Evolutionary conservation across 805 yeast species (phyloP), one percentile per base, ranked within the genome.

Genomic region (Suhomyces sp.): DNA sequence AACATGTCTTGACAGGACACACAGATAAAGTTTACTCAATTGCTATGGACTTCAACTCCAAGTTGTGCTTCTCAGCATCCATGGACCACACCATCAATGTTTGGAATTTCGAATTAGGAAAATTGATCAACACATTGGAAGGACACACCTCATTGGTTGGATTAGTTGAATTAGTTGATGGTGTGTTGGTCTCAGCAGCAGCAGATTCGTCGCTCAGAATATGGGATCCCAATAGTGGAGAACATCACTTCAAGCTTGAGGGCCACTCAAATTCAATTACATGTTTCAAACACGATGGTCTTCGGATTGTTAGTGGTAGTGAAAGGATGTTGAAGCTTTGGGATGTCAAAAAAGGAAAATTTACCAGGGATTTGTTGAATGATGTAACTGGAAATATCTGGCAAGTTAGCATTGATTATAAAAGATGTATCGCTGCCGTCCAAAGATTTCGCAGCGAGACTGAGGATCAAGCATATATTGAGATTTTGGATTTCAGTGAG

Each of bases 101-200:
- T 15, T 93, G 98, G 98, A 90, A 88, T 58, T 66, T 90, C 34
- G 77, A 73, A 25, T 79, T 82, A 12, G 96, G 97, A 6, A 70
- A 75, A 40, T 73, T 83, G 29, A 60, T 85, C 31, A 69, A 79
- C 28, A 76, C 87, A 0, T 65, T 91, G 29, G 88, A 81, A 38
- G 97, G 96, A 1, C 98, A 93, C 58, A 80, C 86, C 1, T 85
- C 91, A 9, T 65, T 93, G 14, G 98, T 93, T 11, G 98, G 98
- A 0, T 66, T 93, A 28, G 68, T 91, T 18, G 87, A 86, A 28
- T 72, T 90, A 6, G 79, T 88, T 5, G 80, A 83, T 17, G 79
- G 82, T 22, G 80, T 78, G 31, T 67, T 93, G 9, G 95, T 91
- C 2, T 83, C 95, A 28, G 98, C 96, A 0, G 98, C 97, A 2